Base-by-base conservation (phyloP, 2,329 filamentous ascomycete species). In the Aspergillus unguis region DNA sequence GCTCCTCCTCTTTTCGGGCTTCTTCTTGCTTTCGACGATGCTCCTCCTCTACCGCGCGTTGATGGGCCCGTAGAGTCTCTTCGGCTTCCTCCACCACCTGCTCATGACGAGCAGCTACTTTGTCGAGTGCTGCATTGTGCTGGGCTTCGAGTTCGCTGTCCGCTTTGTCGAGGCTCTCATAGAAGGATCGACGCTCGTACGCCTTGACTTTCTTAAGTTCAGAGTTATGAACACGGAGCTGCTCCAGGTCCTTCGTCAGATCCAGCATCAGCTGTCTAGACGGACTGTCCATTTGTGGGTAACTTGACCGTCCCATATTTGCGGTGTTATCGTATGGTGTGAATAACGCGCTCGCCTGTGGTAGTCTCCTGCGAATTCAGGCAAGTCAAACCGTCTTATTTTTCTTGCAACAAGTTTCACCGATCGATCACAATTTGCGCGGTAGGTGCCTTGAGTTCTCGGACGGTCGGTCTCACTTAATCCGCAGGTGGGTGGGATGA, bases 31-130 rank as follows among this genome's bases (percentile, higher is more conserved):
- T 66, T 4, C 64, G 65, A 10, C 58, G 64, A n/a, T 63, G 61
- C 48, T 75, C 70, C 51, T 71, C 65, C 61, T 72, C 66, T 55
- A 73, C 65, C 51, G 68, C 62, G 58, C 66, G 60, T 63, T 71
- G 65, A 53, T 81, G 70, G n/a, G 75, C 71, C 37, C 79, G 71
- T n/a, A 81, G 61, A 17, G 77, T 79, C 23, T 77, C 73, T 62
- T 82, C 77, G 3, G 82, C 82, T 45, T 78, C 75, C 48, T 76
- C 71, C 42, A 77, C 78, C 8, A 92, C 80, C 28, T 81, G 78
- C 35, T 87, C 81, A 66, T 91, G 88, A 63, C 86, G 81, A 10
- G 77, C 77, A 44, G 83, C 82, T 3, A 86, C 86, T 43, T 81
- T 80, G 42, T 81, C 81, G 11, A 92, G 79, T 10, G 86, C 86